Conservation (phyloP, 1,284 basidiomycete genomes). For the Sporisorium reilianum region DNA sequence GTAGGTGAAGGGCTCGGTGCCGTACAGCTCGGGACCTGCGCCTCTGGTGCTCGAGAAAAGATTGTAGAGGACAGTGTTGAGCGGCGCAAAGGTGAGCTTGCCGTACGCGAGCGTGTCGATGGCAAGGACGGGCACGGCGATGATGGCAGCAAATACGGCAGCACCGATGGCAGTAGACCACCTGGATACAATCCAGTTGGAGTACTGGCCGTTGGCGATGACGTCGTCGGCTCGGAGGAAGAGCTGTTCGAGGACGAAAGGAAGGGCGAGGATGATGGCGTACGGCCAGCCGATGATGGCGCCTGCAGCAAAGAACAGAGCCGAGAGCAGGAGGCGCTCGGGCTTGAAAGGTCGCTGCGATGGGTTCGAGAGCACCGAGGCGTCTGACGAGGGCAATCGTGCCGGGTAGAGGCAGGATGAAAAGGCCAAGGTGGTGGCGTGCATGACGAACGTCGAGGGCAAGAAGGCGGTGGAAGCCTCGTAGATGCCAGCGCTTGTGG, state of each 20-base stretch:
- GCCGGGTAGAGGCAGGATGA: slow-evolving; percentile 81
- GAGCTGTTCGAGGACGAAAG: slow-evolving; percentile 91
- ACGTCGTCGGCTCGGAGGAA: slow-evolving; percentile 77
- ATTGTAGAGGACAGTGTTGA: slow-evolving; percentile 96
- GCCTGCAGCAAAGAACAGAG: slow-evolving; percentile 81
- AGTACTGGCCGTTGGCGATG: slow-evolving; percentile 24
- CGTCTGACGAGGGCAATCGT: slow-evolving; percentile 25
- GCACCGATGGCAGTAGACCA: slow-evolving; percentile 77
- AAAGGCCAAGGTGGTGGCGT: slow-evolving; percentile 84
- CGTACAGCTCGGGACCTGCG: slow-evolving; percentile 88
- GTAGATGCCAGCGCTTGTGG: slow-evolving; percentile 93
- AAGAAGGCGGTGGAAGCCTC: slow-evolving; percentile 77
- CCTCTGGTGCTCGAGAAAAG: slow-evolving; percentile 77
- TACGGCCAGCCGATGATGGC: slow-evolving; percentile 97
- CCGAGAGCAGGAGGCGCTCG: slow-evolving; percentile 72
- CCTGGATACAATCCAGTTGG: slow-evolving; percentile 69
- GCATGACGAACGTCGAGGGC: slow-evolving; percentile 97
- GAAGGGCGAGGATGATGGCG: slow-evolving; percentile 83
- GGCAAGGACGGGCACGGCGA: slow-evolving; percentile 72
- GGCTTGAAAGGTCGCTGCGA: slow-evolving; percentile 39
- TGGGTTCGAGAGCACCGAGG: slow-evolving; percentile 36
- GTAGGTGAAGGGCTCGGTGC: slow-evolving; percentile 81
- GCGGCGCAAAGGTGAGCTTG: slow-evolving; percentile 80
- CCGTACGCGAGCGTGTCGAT: slow-evolving; percentile 89
- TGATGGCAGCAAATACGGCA: slow-evolving; percentile 75